Conservation (phyloP, 306 rosid genomes). For the Vicia villosa region DNA sequence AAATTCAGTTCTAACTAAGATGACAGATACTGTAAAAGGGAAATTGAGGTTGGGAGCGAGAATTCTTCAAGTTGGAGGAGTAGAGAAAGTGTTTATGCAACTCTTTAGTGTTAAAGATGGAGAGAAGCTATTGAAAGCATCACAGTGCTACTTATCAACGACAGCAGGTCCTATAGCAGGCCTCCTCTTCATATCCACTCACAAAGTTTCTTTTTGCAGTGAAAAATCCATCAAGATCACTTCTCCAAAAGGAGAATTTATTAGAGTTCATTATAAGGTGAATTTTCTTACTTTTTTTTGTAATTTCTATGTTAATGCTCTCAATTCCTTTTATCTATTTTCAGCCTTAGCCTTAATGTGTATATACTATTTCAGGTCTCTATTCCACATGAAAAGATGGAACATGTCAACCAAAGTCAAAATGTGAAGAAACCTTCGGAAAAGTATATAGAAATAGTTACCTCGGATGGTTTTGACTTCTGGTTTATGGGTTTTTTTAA, state of each 20-base stretch:
- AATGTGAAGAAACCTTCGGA: too few species aligned
- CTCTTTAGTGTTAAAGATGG: conserved; percentile 55
- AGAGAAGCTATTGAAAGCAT: conserved; percentile 68
- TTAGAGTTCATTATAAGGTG: conserved; percentile 61
- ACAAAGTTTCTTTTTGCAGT: too few species aligned
- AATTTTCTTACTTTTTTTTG: too few species aligned
- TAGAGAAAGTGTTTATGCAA: conserved; percentile 58
- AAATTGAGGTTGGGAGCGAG: conserved; percentile 75
- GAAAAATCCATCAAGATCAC: too few species aligned
- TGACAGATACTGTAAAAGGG: conserved; percentile 71
- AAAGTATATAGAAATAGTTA: too few species aligned
- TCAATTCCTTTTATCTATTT: not conserved
- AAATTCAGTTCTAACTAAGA: conserved; percentile 51
- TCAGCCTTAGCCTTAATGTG: not conserved
- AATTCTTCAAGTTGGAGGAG: conserved; percentile 70
- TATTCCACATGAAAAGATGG: too few species aligned
- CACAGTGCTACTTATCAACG: conserved; percentile 75
- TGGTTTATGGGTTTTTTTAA: not conserved
- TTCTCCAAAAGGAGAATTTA: too few species aligned
- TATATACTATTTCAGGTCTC: not conserved
- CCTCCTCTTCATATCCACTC: too few species aligned
- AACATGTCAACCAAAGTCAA: too few species aligned
- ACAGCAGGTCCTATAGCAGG: too few species aligned
- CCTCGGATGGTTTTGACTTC: too few species aligned
- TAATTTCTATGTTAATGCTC: not conserved